Base-by-base conservation (phyloP, 805 yeast species). In the Wickerhamiella domercqiae region DNA sequence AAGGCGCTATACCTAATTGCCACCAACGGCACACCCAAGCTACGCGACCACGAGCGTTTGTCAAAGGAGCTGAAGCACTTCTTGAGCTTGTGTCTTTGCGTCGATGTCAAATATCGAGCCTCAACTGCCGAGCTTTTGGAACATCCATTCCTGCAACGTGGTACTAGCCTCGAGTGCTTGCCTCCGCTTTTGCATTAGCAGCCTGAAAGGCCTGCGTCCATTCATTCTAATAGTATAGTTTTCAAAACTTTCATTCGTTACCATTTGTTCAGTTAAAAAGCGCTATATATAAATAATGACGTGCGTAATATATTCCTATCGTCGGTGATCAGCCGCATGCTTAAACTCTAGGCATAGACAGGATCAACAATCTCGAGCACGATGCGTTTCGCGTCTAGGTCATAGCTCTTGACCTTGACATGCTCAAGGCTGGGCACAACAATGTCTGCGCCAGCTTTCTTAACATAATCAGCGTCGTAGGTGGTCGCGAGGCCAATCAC, bases 31-130 rank as follows among this genome's bases (percentile, higher is more conserved):
- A 79, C 86, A 17, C 90, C 90, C 5, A 73, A 75, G 51, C 63
- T 78, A 47, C 76, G 75, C 54, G 52, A 59, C 69, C 84, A 87
- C 2, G 83, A 75, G 39, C 49, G 64, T 28, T 63, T 90, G 42
- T 74, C 87, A 7, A 66, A 75, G 40, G 73, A 76, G 24, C 78
- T 93, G 41, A 83, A 81, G 63, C 74, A 79, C 53, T 90, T 90
- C 55, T 67, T 90, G 55, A 75, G 86, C 36, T 82, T 84, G 44
- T 84, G 97, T 62, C 65, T 90, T 19, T 83, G 95, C 60, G 97
- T 87, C 26, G 97, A 93, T 56, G 94, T 84, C 31, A 71, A 79
- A 50, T 78, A 78, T 52, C 71, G 99, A 49, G 97, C 97, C 1
- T 70, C 78, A 14, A 82, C 97, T 4, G 84, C 78, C 49, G 96